Evolutionary conservation across 352 stramenopile genomes (phyloP).

Genomic region (Phytophthora fragariae): DNA sequence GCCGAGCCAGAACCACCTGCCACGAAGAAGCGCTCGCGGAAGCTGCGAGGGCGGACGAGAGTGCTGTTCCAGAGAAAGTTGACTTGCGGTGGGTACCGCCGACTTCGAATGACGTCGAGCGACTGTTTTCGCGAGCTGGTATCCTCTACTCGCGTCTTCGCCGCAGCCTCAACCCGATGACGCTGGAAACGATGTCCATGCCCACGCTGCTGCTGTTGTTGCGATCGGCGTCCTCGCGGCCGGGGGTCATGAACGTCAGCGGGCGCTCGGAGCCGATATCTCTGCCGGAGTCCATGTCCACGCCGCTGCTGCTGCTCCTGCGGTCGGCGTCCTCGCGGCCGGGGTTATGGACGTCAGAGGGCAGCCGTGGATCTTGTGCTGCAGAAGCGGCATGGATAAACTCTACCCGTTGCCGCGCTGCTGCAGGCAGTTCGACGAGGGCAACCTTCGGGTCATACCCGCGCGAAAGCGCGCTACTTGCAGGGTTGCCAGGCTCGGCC

Average conservation of each 20-base stretch:
- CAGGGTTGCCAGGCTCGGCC: conserved; percentile 46
- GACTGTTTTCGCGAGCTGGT: background rate
- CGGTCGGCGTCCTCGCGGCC: background rate
- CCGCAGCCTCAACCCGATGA: conserved; percentile 4
- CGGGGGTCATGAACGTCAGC: conserved; percentile 73
- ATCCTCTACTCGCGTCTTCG: background rate
- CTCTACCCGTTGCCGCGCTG: conserved; percentile 23
- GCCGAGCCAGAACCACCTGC: background rate
- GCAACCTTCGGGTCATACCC: conserved; percentile 54
- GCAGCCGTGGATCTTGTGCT: conserved; percentile 64
- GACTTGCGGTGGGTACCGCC: background rate
- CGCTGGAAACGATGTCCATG: conserved; percentile 35
- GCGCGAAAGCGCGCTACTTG: conserved; percentile 63
- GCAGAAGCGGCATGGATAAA: conserved; percentile 48
- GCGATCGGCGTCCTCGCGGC: conserved; percentile 30
- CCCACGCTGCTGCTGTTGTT: conserved; percentile 52
- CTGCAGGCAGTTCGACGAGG: conserved; percentile 51
- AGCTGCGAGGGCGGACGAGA: background rate
- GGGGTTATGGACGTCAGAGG: background rate
- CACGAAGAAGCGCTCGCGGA: background rate
- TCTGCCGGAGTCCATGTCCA: background rate
- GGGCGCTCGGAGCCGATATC: conserved; percentile 1
- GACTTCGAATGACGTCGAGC: background rate
- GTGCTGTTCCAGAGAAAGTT: background rate
- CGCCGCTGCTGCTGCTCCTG: background rate